Base-by-base conservation (phyloP, 2,329 filamentous ascomycete genomes). In the Fusarium marasasianum region DNA sequence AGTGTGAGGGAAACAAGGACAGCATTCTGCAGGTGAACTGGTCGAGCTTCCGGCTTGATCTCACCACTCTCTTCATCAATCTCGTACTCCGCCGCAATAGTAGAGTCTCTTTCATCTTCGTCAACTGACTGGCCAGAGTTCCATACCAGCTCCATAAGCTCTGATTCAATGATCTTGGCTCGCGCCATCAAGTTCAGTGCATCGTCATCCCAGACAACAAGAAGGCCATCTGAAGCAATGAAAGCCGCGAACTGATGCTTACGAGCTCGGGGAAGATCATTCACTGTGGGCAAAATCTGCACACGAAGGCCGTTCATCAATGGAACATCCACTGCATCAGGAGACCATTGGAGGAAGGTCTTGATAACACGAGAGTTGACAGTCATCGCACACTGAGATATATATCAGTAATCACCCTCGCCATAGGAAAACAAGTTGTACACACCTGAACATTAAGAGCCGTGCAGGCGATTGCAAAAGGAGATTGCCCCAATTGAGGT, bases 181-280 rank as follows among this genome's bases (percentile, higher is more conserved):
- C 93, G 87, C 63, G 89, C 84, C 10, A 95, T 86, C 14, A 96
- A 84, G 77, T 94, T 90, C 63, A 92, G 85, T 2, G 93, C 89
- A 64, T 95, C 92, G 74, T 96, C 93, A 74, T 96, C 93, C 94
- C 94, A 96, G 3, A 96, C 93, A 4, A 96, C 85, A 3, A 96
- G 84, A 10, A 95, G 84, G 9, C 90, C 89, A 71, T 93, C 91
- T 0, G 89, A 89, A 5, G 92, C 91, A 47, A 96, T 87, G 79
- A 96, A 95, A 13, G 94, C 93, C 18, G 93, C 93, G 74, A 93
- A 95, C 79, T 96, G 93, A 80, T 94, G 90, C 80, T 94, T 95
- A 67, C 93, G 88, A 10, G 92, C 93, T 45, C 90, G 87, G 0
- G 90, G 87, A 8, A 95, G 86, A 78, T 94, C 92, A 22, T 92